phyloP scores from a whole-genome alignment of 345 rosid genomes.

The Syzygium oleosum region DNA sequence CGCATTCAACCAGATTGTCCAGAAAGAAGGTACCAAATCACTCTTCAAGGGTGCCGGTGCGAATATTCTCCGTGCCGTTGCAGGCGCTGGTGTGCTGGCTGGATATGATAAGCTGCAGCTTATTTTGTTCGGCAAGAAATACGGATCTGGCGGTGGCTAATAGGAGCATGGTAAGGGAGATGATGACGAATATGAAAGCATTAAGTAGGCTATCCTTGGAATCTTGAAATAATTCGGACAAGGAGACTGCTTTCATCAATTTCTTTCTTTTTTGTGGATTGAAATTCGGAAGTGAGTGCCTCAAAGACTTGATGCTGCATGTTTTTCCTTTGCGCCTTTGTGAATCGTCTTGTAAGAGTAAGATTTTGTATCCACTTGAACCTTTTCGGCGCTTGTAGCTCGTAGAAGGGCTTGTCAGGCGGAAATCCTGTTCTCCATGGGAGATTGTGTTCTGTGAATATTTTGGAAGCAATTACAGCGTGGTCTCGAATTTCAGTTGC shows the following conservation, averaged over 20 bases:
- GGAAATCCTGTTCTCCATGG: not conserved
- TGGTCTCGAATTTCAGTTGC: not conserved
- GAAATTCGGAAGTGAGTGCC: not conserved
- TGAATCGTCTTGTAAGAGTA: not conserved
- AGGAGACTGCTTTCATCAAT: not conserved
- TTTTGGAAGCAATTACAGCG: not conserved
- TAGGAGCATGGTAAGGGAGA: not conserved
- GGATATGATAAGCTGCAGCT: slow-evolving; percentile 63
- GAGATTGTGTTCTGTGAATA: not conserved
- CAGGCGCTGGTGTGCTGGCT: slow-evolving; percentile 60
- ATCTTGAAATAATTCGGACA: slow-evolving; percentile 19
- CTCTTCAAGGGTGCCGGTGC: slow-evolving; percentile 69
- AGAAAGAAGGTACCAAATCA: slow-evolving; percentile 48
- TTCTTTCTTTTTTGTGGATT: not conserved
- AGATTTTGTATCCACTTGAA: not conserved
- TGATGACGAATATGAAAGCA: slow-evolving; percentile 9
- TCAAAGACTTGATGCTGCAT: not conserved
- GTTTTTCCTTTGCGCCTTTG: not conserved
- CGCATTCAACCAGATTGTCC: slow-evolving; percentile 37
- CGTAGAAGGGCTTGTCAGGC: not conserved
- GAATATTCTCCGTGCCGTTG: slow-evolving; percentile 49
- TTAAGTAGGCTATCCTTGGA: not conserved
- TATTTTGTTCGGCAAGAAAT: slow-evolving; percentile 45
- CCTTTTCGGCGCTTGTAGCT: not conserved
- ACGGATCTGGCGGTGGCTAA: slow-evolving; percentile 36